A percentile compares a stretch with the other conserved stretches of the same genome.
Conservation (phyloP, 2,329 filamentous ascomycete genomes). For the Cryphonectria radicalis region DNA sequence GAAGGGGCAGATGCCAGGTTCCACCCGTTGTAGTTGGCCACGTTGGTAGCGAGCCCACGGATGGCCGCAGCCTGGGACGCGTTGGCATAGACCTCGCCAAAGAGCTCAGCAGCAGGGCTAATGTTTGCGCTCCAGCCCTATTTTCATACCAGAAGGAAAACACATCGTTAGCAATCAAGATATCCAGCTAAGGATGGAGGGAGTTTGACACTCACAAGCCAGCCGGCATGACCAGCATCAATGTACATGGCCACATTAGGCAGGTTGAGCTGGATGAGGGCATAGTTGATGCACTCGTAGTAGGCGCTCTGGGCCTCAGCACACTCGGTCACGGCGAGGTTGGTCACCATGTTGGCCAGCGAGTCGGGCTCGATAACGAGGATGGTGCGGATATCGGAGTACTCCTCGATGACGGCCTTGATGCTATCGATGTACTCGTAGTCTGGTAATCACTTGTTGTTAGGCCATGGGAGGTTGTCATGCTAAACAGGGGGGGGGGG, state of each 20-base stretch:
- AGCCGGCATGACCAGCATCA: conserved; percentile 62
- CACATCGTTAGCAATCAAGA: not conserved
- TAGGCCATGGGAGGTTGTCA: conserved; percentile 37
- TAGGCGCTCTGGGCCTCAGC: conserved; percentile 52
- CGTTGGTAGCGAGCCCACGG: conserved; percentile 61
- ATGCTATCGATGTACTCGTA: conserved; percentile 59
- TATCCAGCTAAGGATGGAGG: not conserved
- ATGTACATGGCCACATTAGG: conserved; percentile 63
- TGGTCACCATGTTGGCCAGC: conserved; percentile 62
- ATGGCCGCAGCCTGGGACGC: conserved; percentile 55
- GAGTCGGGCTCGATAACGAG: conserved; percentile 61
- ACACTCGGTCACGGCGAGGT: conserved; percentile 56
- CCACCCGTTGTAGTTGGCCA: conserved; percentile 61
- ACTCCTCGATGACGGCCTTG: conserved; percentile 45
- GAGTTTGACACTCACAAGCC: conserved; percentile 48
- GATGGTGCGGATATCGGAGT: conserved; percentile 48
- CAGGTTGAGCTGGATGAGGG: conserved; percentile 55
- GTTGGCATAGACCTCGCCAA: conserved; percentile 52
- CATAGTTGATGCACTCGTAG: conserved; percentile 54
- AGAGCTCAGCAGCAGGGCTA: conserved; percentile 51
- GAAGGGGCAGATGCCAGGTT: conserved; percentile 45
- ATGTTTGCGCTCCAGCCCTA: conserved; percentile 58
- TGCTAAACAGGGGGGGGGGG: conserved; percentile 46
- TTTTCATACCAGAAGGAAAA: too few relatives aligned
- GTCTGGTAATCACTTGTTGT: conserved; percentile 45